These are phyloP conservation scores for Globisporangium nagaii DNA, from an alignment of 352 stramenopile species.

Conservation along the genomic window DNA sequence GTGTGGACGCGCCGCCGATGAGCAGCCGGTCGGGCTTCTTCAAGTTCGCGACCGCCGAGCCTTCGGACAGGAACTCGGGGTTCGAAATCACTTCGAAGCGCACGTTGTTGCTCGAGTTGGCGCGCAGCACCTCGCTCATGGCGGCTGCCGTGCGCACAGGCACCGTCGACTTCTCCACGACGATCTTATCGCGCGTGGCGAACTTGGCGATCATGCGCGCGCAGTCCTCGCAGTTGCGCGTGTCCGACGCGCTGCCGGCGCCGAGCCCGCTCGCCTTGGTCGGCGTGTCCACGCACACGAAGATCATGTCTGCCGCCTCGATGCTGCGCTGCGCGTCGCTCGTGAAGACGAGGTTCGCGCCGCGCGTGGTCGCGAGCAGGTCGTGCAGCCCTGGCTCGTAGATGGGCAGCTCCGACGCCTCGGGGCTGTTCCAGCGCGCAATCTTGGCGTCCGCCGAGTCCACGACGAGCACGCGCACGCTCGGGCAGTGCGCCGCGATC, in stretches of 20 bases:
- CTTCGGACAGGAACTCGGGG: slow-evolving; percentile 99
- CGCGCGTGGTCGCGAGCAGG: slow-evolving; percentile 87
- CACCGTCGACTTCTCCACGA: slow-evolving; percentile 99
- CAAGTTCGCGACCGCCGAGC: slow-evolving; percentile 97
- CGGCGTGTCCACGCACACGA: slow-evolving; percentile 99
- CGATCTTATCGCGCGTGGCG: slow-evolving; percentile 94
- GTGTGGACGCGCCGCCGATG: slow-evolving; percentile 95
- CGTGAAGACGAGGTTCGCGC: slow-evolving; percentile 98
- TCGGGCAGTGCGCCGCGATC: slow-evolving; percentile 96
- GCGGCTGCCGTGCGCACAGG: slow-evolving; percentile 98
- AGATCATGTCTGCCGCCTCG: slow-evolving; percentile 97
- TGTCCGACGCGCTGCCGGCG: slow-evolving; percentile 96
- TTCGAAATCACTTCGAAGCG: slow-evolving; percentile 98
- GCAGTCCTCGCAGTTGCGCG: slow-evolving; percentile 99
- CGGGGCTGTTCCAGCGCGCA: slow-evolving; percentile 94
- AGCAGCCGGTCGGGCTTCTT: slow-evolving; percentile 94
- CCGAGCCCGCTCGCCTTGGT: slow-evolving; percentile 98
- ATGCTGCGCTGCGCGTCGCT: slow-evolving; percentile 97
- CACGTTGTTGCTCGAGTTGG: slow-evolving; percentile 89
- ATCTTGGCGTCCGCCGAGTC: slow-evolving; percentile 96
- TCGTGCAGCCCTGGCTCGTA: slow-evolving; percentile 98
- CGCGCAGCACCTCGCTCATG: slow-evolving; percentile 93
- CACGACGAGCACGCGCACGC: slow-evolving; percentile 97
- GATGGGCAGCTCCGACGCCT: slow-evolving; percentile 91
- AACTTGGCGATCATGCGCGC: slow-evolving; percentile 97